Evolutionary conservation across 164 flowering plant genomes (phyloP), one percentile per base, ranked within the genome.

Genomic region (Dillenia turbinata): DNA sequence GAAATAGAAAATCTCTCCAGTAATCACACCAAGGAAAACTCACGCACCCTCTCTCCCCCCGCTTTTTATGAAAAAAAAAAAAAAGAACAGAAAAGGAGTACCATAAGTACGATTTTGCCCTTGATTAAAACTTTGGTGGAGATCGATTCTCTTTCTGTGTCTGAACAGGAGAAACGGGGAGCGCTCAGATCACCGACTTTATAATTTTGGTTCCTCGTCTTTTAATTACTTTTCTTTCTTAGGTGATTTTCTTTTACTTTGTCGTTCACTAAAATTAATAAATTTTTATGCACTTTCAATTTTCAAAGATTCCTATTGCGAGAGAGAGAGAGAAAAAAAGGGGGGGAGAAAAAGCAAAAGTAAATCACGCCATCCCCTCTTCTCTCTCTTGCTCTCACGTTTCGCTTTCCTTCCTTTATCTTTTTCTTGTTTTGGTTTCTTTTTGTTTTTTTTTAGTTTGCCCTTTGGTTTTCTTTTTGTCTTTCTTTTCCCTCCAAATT

Each of bases 251-350:
- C 40, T 33, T 33, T 33, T 4, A 33, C 40, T 33, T 33, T 33
- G 40, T 4, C 0, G 40, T 33, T 33, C 40, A 33, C 5, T 33
- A 33, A 6, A 33, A 33, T 33, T 33, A 33, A 33, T 4, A 4
- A 33, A 4, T 4, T 4, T 4, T 4, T 33, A 33, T 33, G 6
- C 40, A 33, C 40, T 33, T 33, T 33, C 5, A 66, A 71, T 68
- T 68, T 77, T 71, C 69, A 73, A 77, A 74, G 77, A 77, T 77
- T 77, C 80, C 75, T 71, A 33, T 33, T 6, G 40, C 4, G 68
- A 68, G 68, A 55, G 54, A 54, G 22, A 24, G 33, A 43, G 26
- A 19, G 60, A 66, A n/a, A n/a, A n/a, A n/a, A n/a, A n/a, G n/a
- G n/a, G n/a, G n/a, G n/a, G n/a, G 26, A 19, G 60, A 66, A 64